These are phyloP conservation scores for Hydrangea macrophylla DNA, from an alignment of 148 eudicot genomes.

Conservation along the genomic window DNA sequence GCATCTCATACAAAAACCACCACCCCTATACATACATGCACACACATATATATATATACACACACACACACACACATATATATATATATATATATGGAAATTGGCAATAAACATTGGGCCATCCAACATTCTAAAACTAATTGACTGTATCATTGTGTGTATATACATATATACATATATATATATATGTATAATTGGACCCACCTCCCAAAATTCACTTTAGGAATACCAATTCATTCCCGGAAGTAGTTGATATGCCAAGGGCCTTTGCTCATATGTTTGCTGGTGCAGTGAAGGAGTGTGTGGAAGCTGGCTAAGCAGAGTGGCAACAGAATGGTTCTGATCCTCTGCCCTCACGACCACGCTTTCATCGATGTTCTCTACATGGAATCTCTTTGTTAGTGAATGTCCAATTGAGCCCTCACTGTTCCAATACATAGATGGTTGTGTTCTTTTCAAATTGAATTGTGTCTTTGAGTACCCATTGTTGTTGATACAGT, in stretches of 20 bases:
- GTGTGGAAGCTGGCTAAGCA: constrained; percentile 32
- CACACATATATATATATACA: neutral
- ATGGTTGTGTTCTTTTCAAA: constrained; percentile 24
- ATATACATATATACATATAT: neutral
- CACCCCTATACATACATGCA: neutral
- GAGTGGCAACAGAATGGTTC: constrained; percentile 20
- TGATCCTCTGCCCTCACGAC: neutral
- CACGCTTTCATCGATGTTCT: neutral
- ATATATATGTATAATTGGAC: neutral
- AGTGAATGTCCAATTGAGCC: neutral
- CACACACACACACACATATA: neutral
- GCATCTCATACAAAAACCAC: neutral
- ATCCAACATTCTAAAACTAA: neutral
- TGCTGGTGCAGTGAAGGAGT: constrained; percentile 24
- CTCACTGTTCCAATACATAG: constrained; percentile 25
- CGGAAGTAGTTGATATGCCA: constrained; percentile 23
- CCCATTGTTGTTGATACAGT: neutral
- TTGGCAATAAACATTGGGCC: neutral
- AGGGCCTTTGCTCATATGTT: constrained; percentile 23
- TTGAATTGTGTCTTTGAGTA: constrained; percentile 6
- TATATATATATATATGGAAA: too few relatives aligned
- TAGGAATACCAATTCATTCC: constrained; percentile 48
- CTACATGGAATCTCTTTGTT: constrained; percentile 7
- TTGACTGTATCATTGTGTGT: neutral
- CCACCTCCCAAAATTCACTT: neutral